phyloP scores from a whole-genome alignment of 108 stramenopile species.

The Aurantiochytrium sp. region DNA sequence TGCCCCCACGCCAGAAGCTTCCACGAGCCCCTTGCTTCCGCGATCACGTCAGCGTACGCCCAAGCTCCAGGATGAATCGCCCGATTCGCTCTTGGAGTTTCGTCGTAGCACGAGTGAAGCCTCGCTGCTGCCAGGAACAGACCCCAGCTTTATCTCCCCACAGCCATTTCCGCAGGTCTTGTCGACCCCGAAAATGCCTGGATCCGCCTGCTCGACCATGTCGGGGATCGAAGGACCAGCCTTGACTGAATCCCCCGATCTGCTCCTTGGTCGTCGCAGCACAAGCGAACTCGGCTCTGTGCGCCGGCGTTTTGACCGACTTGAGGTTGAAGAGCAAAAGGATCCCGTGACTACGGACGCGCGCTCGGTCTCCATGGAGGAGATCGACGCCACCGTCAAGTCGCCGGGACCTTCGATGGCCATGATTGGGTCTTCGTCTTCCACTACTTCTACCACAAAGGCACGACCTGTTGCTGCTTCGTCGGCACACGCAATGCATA shows the following conservation, averaged over 20 bases:
- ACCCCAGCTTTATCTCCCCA: not conserved
- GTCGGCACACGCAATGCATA: too few species aligned
- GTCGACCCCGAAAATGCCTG: not conserved
- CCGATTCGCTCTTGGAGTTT: not conserved
- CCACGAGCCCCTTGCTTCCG: not conserved
- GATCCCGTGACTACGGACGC: not conserved
- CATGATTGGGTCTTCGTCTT: not conserved
- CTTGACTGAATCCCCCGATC: not conserved
- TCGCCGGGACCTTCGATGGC: not conserved
- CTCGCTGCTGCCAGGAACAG: not conserved
- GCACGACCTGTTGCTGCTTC: not conserved
- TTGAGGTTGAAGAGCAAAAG: not conserved
- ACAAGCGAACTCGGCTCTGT: not conserved
- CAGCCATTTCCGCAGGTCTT: not conserved
- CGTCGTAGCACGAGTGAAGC: not conserved
- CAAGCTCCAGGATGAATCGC: not conserved
- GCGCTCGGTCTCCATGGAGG: not conserved
- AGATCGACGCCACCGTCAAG: not conserved
- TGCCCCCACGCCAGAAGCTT: not conserved
- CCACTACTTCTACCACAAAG: not conserved
- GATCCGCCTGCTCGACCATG: not conserved
- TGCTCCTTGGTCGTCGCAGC: not conserved
- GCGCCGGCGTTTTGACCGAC: not conserved
- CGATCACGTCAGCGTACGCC: not conserved
- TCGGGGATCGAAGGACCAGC: not conserved